Evolutionary conservation across 257 asterid genomes (phyloP).

Genomic region (Penstemon eatonii): DNA sequence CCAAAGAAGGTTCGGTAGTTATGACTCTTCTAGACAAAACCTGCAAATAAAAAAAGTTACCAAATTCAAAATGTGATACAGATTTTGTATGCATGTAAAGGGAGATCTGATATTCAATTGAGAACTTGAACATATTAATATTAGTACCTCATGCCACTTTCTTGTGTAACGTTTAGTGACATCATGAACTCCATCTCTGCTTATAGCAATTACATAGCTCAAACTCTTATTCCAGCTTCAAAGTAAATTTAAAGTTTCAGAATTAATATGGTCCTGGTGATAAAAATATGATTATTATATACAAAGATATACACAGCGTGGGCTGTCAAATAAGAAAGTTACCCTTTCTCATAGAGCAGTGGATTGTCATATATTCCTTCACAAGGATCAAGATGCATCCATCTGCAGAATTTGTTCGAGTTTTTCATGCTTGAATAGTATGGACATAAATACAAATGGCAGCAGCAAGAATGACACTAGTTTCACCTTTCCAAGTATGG

Average conservation of each 20-base stretch:
- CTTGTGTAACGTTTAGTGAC: conserved; percentile 93
- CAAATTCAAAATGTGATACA: conserved; percentile 10
- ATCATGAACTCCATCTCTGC: conserved; percentile 87
- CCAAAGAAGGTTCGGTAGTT: conserved; percentile 64
- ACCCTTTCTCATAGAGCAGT: conserved; percentile 94
- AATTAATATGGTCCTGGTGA: conserved; percentile 19
- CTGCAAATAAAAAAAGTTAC: conserved; percentile 40
- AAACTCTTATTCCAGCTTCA: conserved; percentile 87
- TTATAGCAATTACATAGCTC: conserved; percentile 66
- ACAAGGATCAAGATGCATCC: conserved; percentile 99
- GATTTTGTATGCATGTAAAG: not conserved
- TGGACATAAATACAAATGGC: conserved; percentile 13
- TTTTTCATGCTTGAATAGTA: conserved; percentile 25
- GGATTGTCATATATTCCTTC: conserved; percentile 96
- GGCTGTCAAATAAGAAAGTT: conserved; percentile 31
- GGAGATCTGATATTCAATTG: conserved; percentile 20
- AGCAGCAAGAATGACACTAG: conserved; percentile 26
- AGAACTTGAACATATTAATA: conserved; percentile 14
- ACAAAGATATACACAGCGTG: conserved; percentile 17
- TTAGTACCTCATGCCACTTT: conserved; percentile 83
- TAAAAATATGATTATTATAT: conserved; percentile 12
- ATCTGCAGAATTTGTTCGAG: conserved; percentile 54
- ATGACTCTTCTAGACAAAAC: conserved; percentile 71
- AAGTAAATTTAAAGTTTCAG: conserved; percentile 34
- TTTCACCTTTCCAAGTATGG: conserved; percentile 70